Base-by-base conservation (phyloP, 768 basidiomycete genomes). In the Hypholoma fasciculare region DNA sequence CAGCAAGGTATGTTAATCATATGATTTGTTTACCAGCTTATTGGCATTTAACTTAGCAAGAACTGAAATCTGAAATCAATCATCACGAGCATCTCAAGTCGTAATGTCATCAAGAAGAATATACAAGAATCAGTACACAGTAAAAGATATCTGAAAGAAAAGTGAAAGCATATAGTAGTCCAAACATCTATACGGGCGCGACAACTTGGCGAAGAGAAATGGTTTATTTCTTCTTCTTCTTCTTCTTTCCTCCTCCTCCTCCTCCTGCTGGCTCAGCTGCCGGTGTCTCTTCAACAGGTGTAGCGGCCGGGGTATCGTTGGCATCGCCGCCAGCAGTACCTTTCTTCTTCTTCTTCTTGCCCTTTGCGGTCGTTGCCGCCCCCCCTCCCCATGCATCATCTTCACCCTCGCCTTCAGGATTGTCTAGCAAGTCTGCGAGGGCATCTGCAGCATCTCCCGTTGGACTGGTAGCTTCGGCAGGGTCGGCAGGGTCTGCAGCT, bases 221-320 rank as follows among this genome's bases (percentile, higher is more conserved):
- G 14, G 19, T 39, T 53, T 57, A 61, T 42, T 63, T 63, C 55
- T 63, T 63, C 48, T 63, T 63, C 49, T 59, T 59, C 47, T 59
- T 59, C 55, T 63, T 63, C 61, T 63, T 63, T 50, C 48, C 53
- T 27, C 54, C 56, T 20, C 54, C 38, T 20, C 20, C 56, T 49
- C 50, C 54, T 20, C 46, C 54, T 14, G 23, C 49, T 4, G 48
- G 17, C 12, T 49, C 61, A 46, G 46, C 12, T 12, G 51, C 57
- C 4, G 57, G 50, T 6, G 59, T 42, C 34, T 61, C 59, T 6
- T 52, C 59, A 13, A 56, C 43, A 13, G 59, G 59, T 27, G 59
- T 56, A 7, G 55, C 50, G 5, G 59, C 50, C 6, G 39, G 49
- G 30, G 49, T 23, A 3, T 50, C 49, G 20, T 48, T 42, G 5